Evolutionary conservation across 1,139 yeast genomes (phyloP), one percentile per base, ranked within the genome.

Genomic region (Saccharomyces hybrid): DNA sequence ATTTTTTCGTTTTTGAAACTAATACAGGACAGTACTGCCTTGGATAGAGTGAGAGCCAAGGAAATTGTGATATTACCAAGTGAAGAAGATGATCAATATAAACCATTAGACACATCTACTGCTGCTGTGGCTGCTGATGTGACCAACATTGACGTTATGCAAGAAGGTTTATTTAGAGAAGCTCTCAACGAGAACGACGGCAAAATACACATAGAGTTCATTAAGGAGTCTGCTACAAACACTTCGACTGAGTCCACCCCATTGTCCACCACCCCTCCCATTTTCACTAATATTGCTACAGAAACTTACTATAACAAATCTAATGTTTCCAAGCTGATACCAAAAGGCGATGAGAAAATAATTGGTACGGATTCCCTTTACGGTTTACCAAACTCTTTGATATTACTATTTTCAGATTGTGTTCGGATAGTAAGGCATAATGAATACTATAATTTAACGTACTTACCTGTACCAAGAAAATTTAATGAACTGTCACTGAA

Each of bases 341-440:
- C 27, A 14, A 31, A 48, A n/a, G 14, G 24, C 9, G 50, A 48
- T 31, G 29, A 27, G n/a, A 29, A 29, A n/a, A 29, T 48, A 48
- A 79, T 86, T 56, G 84, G 91, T 11, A 85, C 93, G 1, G 95
- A 87, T 70, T 88, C 93, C 0, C 75, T 88, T 54, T 88, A 88
- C 65, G 96, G 96, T 0, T 73, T 89, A 53, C 96, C 96, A 2
- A 88, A 87, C 65, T 86, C 96, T 1, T 73, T 89, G 50, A 84
- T 88, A 58, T 65, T 83, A 42, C 72, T 88, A 50, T 88, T 89
- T 69, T 80, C 86, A 55, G 87, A 84, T 58, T 82, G 85, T 12
- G 88, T 85, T 7, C 81, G 82, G 55, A 67, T 87, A 46, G 75
- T 86, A 9, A 75, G 91, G 55, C 79, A 83, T 55, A 83, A 82